Percentiles rank a stretch among this genome's conserved stretches.
phyloP scores from a whole-genome alignment of 495 filamentous ascomycete genomes.

The Penicillium cosmopolitanum region DNA sequence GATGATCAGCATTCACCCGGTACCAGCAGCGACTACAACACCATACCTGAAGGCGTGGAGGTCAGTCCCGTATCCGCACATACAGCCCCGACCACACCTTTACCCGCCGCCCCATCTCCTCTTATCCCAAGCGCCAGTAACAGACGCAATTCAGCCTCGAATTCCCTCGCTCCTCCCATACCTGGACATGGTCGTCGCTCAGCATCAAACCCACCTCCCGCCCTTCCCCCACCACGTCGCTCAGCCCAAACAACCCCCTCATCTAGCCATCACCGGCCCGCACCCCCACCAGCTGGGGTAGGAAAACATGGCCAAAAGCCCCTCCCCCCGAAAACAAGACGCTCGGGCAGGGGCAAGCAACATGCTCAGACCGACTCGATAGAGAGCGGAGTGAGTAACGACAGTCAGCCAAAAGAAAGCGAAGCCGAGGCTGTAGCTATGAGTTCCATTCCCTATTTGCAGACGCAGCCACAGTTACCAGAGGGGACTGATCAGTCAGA shows the following conservation, averaged over 20 bases:
- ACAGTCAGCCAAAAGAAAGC: slow-evolving; percentile 20
- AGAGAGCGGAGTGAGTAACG: slow-evolving; percentile 24
- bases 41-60: slow-evolving; percentile 35
- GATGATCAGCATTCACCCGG: slow-evolving; percentile 29
- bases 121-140: slow-evolving; percentile 13
- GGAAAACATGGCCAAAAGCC: slow-evolving; percentile 38
- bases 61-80: slow-evolving; percentile 28
- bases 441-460: not conserved
- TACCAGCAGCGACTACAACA: slow-evolving; percentile 34
- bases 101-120: slow-evolving; percentile 10
- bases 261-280: slow-evolving; percentile 32
- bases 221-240: slow-evolving; percentile 45
- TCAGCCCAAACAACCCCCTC: slow-evolving; percentile 30
- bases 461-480: not conserved
- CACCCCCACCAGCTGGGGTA: slow-evolving; percentile 18
- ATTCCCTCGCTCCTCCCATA: slow-evolving; percentile 32
- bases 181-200: slow-evolving; percentile 36
- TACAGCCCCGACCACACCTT: slow-evolving; percentile 18
- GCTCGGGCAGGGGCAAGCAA: slow-evolving; percentile 38
- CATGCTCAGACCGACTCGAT: slow-evolving; percentile 34
- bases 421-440: slow-evolving; percentile 20
- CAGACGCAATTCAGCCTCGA: slow-evolving; percentile 34
- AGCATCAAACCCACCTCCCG: slow-evolving; percentile 45
- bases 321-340: slow-evolving; percentile 44
- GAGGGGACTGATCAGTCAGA: slow-evolving; percentile 12